A percentile compares a stretch with the other conserved stretches of the same genome.
Evolutionary conservation across 148 eudicot species (phyloP).

Genomic region (Arbutus unedo): DNA sequence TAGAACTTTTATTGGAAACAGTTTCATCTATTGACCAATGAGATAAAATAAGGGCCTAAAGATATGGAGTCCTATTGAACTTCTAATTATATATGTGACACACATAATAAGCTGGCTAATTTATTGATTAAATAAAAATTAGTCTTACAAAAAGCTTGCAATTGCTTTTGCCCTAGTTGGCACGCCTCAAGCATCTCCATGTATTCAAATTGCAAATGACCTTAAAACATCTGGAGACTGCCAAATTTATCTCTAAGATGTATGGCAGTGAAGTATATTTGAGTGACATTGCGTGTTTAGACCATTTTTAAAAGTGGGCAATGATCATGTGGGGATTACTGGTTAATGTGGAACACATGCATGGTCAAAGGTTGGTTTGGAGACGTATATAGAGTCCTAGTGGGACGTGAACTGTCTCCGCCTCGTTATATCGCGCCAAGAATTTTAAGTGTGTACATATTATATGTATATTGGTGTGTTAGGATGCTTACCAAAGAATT

Average conservation of each 20-base stretch:
- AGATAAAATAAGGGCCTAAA: too few species aligned
- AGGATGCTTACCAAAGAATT: not conserved
- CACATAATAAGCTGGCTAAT: too few species aligned
- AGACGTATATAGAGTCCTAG: not conserved
- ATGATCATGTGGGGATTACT: conserved; percentile 85
- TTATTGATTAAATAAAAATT: too few species aligned
- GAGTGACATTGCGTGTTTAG: conserved; percentile 65
- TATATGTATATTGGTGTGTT: too few species aligned
- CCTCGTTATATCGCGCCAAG: not conserved
- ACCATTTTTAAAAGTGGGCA: conserved; percentile 65
- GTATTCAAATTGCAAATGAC: conserved; percentile 62
- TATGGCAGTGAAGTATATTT: conserved; percentile 57
- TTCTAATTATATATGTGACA: too few species aligned
- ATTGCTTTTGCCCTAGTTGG: conserved; percentile 54
- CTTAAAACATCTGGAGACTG: conserved; percentile 57
- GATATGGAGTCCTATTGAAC: too few species aligned
- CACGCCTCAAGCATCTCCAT: conserved; percentile 28
- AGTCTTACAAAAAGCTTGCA: conserved; percentile 83
- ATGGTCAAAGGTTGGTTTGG: not conserved
- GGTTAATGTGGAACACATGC: conserved; percentile 40
- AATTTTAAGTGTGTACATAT: not conserved
- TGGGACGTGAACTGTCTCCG: not conserved
- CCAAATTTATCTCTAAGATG: conserved; percentile 51
- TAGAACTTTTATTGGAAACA: too few species aligned
- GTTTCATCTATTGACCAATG: too few species aligned